Evolutionary conservation across 1,284 basidiomycete genomes (phyloP), one percentile per base, ranked within the genome.

Genomic region (Sporisorium reilianum): DNA sequence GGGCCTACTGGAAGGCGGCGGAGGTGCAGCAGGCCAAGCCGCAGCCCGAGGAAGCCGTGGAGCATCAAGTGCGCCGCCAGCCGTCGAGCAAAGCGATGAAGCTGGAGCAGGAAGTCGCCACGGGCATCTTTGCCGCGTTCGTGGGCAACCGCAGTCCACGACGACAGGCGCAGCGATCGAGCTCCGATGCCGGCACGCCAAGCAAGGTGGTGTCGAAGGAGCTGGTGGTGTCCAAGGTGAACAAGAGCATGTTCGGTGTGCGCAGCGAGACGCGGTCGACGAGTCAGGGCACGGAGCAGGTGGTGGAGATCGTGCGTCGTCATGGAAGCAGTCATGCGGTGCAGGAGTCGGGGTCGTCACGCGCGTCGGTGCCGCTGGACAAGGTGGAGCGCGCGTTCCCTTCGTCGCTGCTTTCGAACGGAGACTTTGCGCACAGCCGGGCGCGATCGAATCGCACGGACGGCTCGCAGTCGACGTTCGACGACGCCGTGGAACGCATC

Each of bases 101-200:
- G 55, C 62, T 74, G 2, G 71, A 74, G 34, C 38, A 59, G 32
- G 71, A 74, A 44, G 71, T 74, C 2, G 49, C 65, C 3, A 55
- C 49, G 16, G 65, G 71, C n/a, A 67, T 65, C 20, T 74, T 74
- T 54, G 71, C 71, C 23, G 60, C 54, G 5, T 74, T 74, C 23
- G 71, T 74, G 2, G 71, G 71, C 55, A 74, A 74, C n/a, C 61
- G 65, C 32, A 69, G 71, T 40, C 71, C 71, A 9, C 26, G 54
- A 41, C 38, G 71, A 20, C 71, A 64, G 23, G 45, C 57, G 28
- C 66, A 65, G 12, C n/a, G 55, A 34, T 30, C 52, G 2, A 64
- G 50, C 30, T 52, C 50, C 14, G 64, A 64, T 46, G 53, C 34
- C n/a, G n/a, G n/a, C n/a, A n/a, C n/a, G n/a, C n/a, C n/a, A n/a